Evolutionary conservation across 2,329 filamentous ascomycete species (phyloP).

Genomic region (Pseudocercospora eumusae): DNA sequence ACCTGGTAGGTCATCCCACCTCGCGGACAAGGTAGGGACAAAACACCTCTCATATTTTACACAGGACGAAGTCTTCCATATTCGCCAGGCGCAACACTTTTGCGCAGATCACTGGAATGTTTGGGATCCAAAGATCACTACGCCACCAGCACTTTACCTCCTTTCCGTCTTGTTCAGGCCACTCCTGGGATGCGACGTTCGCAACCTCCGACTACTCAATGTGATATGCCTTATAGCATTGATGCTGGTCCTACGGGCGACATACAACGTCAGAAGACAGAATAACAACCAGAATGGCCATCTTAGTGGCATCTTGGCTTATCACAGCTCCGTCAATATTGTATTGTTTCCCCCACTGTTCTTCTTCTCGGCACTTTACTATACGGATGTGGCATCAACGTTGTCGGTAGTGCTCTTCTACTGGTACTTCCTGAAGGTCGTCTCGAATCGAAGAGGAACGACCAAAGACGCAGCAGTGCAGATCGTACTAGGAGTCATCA

Average conservation of each 20-base stretch:
- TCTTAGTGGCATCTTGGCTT: constrained; percentile 22
- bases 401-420: constrained; percentile 72
- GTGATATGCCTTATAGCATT: constrained; percentile 42
- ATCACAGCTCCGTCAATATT: constrained; percentile 71
- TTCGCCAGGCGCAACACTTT: constrained; percentile 87
- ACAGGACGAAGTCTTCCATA: constrained; percentile 84
- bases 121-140: constrained; percentile 98
- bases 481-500: constrained; percentile 61
- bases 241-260: constrained; percentile 33
- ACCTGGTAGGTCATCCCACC: constrained; percentile 51
- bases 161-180: constrained; percentile 44
- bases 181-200: constrained; percentile 46
- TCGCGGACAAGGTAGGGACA: constrained; percentile 26
- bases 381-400: constrained; percentile 87
- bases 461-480: constrained; percentile 25
- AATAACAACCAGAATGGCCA: constrained; percentile 20
- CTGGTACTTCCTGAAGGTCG: constrained; percentile 49
- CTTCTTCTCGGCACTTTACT: constrained; percentile 95
- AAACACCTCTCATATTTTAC: constrained; percentile 25
- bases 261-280: constrained; percentile 32
- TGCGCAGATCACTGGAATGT: constrained; percentile 70
- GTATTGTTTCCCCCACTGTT: constrained; percentile 85
- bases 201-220: constrained; percentile 44
- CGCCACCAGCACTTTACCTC: constrained; percentile 74
- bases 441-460: constrained; percentile 28